Evolutionary conservation across 1,139 yeast species (phyloP).

Genomic region (Hansenula sp.): DNA sequence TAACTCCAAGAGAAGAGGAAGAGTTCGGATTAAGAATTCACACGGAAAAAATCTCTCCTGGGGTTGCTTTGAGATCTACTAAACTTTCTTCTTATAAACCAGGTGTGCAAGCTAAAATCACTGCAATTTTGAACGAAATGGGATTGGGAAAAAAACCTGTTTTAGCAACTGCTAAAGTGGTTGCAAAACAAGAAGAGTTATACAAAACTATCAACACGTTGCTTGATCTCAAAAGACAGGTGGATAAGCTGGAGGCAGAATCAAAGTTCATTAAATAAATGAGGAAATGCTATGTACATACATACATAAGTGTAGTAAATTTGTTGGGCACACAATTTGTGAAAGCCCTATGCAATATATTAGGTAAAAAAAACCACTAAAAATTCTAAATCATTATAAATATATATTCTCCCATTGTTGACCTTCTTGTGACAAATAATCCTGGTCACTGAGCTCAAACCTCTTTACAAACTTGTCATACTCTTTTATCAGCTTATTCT

Average conservation of each 20-base stretch:
- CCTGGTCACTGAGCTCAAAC: too few relatives aligned
- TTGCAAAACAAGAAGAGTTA: constrained; percentile 74
- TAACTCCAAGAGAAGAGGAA: constrained; percentile 76
- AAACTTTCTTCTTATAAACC: constrained; percentile 59
- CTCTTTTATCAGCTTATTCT: background rate
- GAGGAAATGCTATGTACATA: too few relatives aligned
- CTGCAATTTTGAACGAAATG: constrained; percentile 70
- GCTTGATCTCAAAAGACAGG: constrained; percentile 80
- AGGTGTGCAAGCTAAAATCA: constrained; percentile 72
- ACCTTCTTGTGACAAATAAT: too few relatives aligned
- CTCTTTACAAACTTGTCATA: background rate
- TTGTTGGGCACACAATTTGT: too few relatives aligned
- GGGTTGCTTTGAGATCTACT: constrained; percentile 76
- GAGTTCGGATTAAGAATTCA: constrained; percentile 84
- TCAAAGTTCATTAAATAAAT: constrained; percentile 41
- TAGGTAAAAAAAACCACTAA: too few relatives aligned
- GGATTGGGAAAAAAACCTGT: constrained; percentile 76
- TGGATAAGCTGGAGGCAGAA: constrained; percentile 84
- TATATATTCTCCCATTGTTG: too few relatives aligned
- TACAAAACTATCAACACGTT: constrained; percentile 68
- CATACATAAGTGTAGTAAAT: too few relatives aligned
- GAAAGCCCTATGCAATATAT: too few relatives aligned
- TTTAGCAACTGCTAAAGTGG: constrained; percentile 82
- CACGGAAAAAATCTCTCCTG: constrained; percentile 66
- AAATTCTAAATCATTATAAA: too few relatives aligned